These are phyloP conservation scores for Trichosporon ovoides DNA, from an alignment of 1,284 basidiomycete species.

Conservation along the genomic window DNA sequence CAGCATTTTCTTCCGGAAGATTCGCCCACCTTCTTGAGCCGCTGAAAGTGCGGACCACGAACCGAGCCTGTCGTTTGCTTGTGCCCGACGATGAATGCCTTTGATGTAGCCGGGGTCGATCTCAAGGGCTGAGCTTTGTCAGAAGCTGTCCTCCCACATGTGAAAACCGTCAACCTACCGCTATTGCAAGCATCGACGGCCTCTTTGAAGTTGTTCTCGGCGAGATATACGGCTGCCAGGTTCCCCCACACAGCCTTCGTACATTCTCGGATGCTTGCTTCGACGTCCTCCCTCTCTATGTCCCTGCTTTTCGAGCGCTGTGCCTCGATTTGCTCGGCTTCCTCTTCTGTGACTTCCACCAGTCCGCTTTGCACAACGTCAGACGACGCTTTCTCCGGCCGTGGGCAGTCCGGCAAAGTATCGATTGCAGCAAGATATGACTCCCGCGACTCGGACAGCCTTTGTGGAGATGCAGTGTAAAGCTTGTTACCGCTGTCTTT, in stretches of 20 bases:
- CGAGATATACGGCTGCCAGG: slow-evolving; percentile 38
- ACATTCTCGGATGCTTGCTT: slow-evolving; percentile 30
- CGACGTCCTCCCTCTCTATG: slow-evolving; percentile 22
- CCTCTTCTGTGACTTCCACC: slow-evolving; percentile 41
- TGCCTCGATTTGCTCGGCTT: slow-evolving; percentile 27
- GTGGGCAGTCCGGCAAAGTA: slow-evolving; percentile 18
- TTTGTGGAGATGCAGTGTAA: slow-evolving; percentile 32
- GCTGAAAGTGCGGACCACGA: slow-evolving; percentile 76
- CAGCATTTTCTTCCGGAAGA: slow-evolving; percentile 5
- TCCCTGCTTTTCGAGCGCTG: slow-evolving; percentile 13
- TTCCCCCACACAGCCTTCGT: slow-evolving; percentile 43
- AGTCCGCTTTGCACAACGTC: slow-evolving; percentile 22
- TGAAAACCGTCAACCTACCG: slow-evolving; percentile 16
- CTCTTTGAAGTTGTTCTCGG: slow-evolving; percentile 51
- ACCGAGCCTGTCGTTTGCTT: slow-evolving; percentile 71
- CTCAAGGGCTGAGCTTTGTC: slow-evolving; percentile 60
- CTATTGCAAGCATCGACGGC: slow-evolving; percentile 48
- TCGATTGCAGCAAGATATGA: slow-evolving; percentile 35
- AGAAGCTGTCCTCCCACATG: not conserved
- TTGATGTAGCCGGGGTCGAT: slow-evolving; percentile 83
- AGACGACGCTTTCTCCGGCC: not conserved
- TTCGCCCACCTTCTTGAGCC: slow-evolving; percentile 71
- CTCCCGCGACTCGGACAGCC: slow-evolving; percentile 26
- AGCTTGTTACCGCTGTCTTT: slow-evolving; percentile 38
- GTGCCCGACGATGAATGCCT: slow-evolving; percentile 77